Base-by-base conservation (phyloP, 1,139 yeast genomes). In the Geotrichum aggregatum region DNA sequence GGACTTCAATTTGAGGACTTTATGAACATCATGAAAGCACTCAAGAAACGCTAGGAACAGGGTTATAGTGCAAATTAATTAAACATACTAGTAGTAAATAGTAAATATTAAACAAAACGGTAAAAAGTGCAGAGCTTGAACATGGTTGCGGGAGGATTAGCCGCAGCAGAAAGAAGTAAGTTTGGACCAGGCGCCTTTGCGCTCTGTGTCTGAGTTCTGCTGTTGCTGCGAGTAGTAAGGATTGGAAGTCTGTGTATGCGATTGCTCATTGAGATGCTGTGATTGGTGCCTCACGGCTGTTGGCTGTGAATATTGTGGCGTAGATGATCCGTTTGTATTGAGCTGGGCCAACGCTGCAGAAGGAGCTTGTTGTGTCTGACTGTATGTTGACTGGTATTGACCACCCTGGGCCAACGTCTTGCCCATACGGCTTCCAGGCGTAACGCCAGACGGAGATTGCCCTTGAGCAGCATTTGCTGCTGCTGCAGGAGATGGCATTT, bases 101-200 rank as follows among this genome's bases (percentile, higher is more conserved):
- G 34, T 40, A 44, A 35, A 31, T 47, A 52, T 30, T 31, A 48
- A 38, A 41, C 31, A 28, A 35, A 44, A n/a, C 41, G 28, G 30
- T 33, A 40, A 31, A 31, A 49, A 35, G 22, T 26, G 42, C 28
- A 45, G 28, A 40, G 31, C 34, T 43, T 19, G 18, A 41, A 39
- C 19, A 18, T 14, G 30, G 28, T 21, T 28, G 38, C 26, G 34
- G 7, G 26, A 39, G 24, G 38, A 14, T 38, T 19, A 28, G 42
- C 28, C 40, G 39, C 39, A 34, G 28, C 39, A 35, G 46, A 34
- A 22, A 24, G 18, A 41, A 39, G 64, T 62, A 42, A 66, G 58
- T 53, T 62, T 64, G 28, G 61, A 58, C 65, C 67, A 67, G 50
- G 66, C 61, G 13, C 70, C 70, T 48, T 61, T 61, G 54, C 58